Conservation (phyloP, 371 early-diverging fungal species). For the Lichtheimia hyalospora region DNA sequence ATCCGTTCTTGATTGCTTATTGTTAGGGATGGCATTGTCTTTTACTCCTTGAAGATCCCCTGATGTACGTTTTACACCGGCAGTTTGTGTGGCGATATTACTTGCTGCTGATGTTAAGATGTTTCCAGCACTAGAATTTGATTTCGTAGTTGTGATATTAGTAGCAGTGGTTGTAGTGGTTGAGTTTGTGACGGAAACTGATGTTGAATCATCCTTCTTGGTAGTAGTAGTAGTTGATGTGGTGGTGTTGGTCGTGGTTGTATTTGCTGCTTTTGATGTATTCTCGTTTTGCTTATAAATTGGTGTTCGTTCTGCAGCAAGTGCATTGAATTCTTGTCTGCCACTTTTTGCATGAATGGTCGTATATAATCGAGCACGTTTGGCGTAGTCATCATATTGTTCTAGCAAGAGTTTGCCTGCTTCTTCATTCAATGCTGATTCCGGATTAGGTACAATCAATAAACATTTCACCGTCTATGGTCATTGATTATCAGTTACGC, state of each 20-base stretch:
- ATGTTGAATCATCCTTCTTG: neutral
- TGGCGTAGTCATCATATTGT: constrained; percentile 79
- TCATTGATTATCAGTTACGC: neutral
- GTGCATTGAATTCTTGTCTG: constrained; percentile 21
- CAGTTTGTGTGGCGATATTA: constrained; percentile 3
- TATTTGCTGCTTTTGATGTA: neutral
- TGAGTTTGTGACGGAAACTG: neutral
- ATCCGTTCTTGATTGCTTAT: constrained; percentile 7
- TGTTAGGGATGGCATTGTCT: constrained; percentile 5
- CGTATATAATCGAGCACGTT: constrained; percentile 76
- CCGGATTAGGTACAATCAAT: constrained; percentile 91
- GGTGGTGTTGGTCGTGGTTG: neutral
- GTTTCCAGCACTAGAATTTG: neutral
- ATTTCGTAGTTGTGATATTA: neutral
- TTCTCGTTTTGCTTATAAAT: constrained; percentile 2
- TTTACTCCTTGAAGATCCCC: constrained; percentile 7
- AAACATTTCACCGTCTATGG: constrained; percentile 84
- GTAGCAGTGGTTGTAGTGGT: neutral
- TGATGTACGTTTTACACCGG: constrained; percentile 4
- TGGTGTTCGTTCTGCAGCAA: constrained; percentile 12
- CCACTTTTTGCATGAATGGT: constrained; percentile 69
- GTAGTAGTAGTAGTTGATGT: neutral
- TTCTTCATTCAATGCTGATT: constrained; percentile 92
- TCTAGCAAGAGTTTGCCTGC: constrained; percentile 87
- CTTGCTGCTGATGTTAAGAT: constrained; percentile 18